A percentile compares a stretch with the other conserved stretches of the same genome.
Evolutionary conservation across 176 grass and related monocot genomes (phyloP).

Genomic region (Oryza rufipogon): DNA sequence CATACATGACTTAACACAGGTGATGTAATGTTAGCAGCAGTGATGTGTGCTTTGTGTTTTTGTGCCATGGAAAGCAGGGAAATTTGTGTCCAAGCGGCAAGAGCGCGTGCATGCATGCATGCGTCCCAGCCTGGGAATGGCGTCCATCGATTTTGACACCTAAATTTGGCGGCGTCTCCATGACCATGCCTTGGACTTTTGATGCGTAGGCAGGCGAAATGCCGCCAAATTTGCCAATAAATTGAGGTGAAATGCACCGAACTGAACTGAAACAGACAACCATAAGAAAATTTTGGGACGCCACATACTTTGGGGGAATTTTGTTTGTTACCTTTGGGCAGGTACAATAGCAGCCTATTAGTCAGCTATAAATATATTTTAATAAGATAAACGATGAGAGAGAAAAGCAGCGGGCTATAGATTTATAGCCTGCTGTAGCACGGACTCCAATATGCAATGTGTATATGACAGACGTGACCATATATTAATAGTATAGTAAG

Average conservation of each 20-base stretch:
- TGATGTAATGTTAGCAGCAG: background rate
- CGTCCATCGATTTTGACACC: conserved; percentile 35
- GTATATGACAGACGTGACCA: too few relatives aligned
- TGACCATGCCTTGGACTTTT: too few relatives aligned
- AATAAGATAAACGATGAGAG: too few relatives aligned
- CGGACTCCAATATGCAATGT: too few relatives aligned
- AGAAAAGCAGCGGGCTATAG: too few relatives aligned
- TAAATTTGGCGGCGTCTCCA: conserved; percentile 8
- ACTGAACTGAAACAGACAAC: too few relatives aligned
- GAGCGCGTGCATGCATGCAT: background rate
- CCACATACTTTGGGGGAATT: background rate
- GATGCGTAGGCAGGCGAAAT: background rate
- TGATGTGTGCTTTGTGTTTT: conserved; percentile 1
- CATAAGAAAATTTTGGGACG: too few relatives aligned
- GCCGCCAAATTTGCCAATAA: background rate
- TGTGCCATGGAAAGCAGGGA: conserved; percentile 9
- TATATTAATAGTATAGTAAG: too few relatives aligned
- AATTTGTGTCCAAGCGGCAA: background rate
- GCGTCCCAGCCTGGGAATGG: background rate
- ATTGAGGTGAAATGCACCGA: background rate
- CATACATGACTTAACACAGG: background rate
- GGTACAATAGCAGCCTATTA: too few relatives aligned
- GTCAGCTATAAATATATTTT: too few relatives aligned
- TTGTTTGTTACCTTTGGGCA: background rate
- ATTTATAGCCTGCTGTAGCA: too few relatives aligned